A percentile compares a stretch with the other conserved stretches of the same genome.
phyloP scores from a whole-genome alignment of 148 eudicot species.

The Pharnaceum exiguum region DNA sequence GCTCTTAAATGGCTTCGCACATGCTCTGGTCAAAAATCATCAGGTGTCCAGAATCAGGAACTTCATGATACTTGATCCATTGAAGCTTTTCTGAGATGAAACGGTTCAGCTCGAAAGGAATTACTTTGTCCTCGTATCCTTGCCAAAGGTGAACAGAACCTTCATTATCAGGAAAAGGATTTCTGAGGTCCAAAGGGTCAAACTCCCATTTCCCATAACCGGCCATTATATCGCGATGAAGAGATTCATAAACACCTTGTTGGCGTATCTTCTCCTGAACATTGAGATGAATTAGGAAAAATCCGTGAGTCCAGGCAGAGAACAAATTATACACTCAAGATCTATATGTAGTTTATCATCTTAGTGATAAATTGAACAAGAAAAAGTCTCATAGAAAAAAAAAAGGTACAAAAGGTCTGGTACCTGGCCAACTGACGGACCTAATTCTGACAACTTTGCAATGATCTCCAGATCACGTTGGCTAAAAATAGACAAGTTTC shows the following conservation, averaged over 20 bases:
- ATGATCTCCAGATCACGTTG: constrained; percentile 43
- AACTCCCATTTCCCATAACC: constrained; percentile 71
- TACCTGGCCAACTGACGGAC: constrained; percentile 44
- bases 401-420: too few relatives aligned
- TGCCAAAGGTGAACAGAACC: constrained; percentile 85
- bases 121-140: constrained; percentile 59
- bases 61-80: constrained; percentile 44
- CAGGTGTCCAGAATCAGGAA: constrained; percentile 32
- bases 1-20: constrained; percentile 49
- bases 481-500: constrained; percentile 25
- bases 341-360: too few relatives aligned
- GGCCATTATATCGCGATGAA: constrained; percentile 57
- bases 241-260: constrained; percentile 59
- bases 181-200: constrained; percentile 42
- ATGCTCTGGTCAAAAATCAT: constrained; percentile 15
- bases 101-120: constrained; percentile 38
- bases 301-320: too few relatives aligned
- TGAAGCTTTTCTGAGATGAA: constrained; percentile 29
- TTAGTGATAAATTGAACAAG: background rate
- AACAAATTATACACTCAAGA: too few relatives aligned
- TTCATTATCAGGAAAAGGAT: constrained; percentile 59
- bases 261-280: constrained; percentile 69
- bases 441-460: constrained; percentile 29
- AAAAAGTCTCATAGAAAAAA: background rate
- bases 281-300: constrained; percentile 5